Conservation (phyloP, 2,329 filamentous ascomycete genomes). For the Colletotrichum plurivorum region DNA sequence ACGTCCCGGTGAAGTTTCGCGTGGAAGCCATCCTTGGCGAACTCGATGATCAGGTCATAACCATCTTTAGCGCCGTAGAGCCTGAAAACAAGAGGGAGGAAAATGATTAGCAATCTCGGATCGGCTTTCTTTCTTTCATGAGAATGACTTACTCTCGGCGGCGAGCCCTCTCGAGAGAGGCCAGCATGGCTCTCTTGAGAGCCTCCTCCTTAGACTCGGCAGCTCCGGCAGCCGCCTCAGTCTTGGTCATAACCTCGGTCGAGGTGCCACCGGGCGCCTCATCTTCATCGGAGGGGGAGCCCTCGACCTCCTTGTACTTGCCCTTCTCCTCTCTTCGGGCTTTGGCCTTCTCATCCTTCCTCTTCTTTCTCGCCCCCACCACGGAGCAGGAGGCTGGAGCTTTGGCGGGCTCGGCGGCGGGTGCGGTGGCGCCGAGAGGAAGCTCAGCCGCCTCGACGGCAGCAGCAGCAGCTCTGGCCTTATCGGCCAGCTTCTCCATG, state of each 20-base stretch:
- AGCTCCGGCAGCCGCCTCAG: background rate
- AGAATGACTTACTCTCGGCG: conserved; percentile 13
- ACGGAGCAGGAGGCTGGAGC: background rate
- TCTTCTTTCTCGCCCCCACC: background rate
- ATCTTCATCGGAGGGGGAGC: conserved; percentile 1
- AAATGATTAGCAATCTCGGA: background rate
- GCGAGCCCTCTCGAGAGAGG: conserved; percentile 18
- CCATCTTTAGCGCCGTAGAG: conserved; percentile 9
- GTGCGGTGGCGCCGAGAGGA: background rate
- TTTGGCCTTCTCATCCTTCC: conserved; percentile 7
- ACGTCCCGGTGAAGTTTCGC: conserved; percentile 50
- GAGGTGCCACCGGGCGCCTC: background rate
- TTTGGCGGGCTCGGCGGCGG: background rate
- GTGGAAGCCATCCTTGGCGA: conserved; percentile 6
- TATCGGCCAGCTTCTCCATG: conserved; percentile 4
- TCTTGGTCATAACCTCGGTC: background rate
- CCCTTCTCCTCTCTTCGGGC: background rate
- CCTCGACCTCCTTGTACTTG: background rate
- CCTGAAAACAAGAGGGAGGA: background rate
- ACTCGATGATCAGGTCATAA: conserved; percentile 18
- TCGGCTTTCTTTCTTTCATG: too few relatives aligned
- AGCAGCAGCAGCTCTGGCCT: conserved; percentile 2
- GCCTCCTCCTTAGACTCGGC: background rate
- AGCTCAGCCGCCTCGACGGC: background rate
- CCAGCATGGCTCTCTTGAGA: conserved; percentile 21